Percentiles rank a stretch among this genome's conserved stretches.
phyloP scores from a whole-genome alignment of 306 rosid genomes.

The Luffa acutangula region DNA sequence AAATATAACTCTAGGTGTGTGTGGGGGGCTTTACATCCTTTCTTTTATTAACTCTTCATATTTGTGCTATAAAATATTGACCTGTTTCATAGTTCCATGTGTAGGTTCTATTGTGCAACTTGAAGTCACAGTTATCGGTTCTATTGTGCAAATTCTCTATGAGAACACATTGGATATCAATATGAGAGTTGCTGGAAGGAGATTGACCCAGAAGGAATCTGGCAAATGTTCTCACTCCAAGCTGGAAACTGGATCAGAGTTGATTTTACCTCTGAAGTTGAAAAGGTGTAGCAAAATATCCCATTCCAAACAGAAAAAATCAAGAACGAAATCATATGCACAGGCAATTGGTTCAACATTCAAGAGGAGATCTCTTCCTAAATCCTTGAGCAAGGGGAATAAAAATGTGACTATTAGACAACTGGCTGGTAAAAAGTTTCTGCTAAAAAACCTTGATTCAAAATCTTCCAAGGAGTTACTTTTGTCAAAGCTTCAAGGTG shows the following conservation, averaged over 20 bases:
- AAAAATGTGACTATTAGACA: conserved; percentile 24
- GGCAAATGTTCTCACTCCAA: conserved; percentile 27
- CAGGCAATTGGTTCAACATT: conserved; percentile 22
- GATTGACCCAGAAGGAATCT: conserved; percentile 26
- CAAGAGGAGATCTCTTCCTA: conserved; percentile 23
- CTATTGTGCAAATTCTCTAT: conserved; percentile 17
- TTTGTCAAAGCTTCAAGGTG: conserved; percentile 23
- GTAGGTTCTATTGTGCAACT: conserved; percentile 1
- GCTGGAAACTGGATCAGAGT: conserved; percentile 25
- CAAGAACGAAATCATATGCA: conserved; percentile 27
- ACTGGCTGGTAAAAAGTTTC: conserved; percentile 13
- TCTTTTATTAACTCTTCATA: not conserved
- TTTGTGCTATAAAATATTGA: not conserved
- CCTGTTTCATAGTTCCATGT: not conserved
- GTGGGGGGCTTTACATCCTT: not conserved
- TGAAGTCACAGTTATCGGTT: not conserved
- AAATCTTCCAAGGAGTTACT: conserved; percentile 32
- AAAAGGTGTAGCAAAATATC: conserved; percentile 26
- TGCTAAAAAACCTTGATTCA: conserved; percentile 13
- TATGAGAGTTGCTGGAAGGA: conserved; percentile 46
- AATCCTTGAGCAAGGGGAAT: conserved; percentile 26
- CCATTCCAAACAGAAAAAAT: conserved; percentile 29
- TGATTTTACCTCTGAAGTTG: conserved; percentile 20
- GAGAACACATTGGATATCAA: conserved; percentile 18
- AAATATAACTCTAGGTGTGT: not conserved